Evolutionary conservation across 2,329 filamentous ascomycete species (phyloP), one percentile per base, ranked within the genome.

Genomic region (Lachnellula cervina): DNA sequence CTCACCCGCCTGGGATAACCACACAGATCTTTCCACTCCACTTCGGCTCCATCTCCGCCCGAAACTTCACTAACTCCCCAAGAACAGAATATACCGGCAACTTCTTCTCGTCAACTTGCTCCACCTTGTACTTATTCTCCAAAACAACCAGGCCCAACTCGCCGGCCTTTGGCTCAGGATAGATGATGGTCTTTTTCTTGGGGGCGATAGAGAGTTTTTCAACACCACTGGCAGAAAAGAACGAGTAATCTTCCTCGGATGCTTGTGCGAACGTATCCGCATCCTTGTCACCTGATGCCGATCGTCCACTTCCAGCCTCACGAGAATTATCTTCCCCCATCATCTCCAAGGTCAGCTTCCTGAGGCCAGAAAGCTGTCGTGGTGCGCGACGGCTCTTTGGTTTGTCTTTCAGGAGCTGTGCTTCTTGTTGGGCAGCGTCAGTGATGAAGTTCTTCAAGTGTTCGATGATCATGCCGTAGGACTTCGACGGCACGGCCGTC

Each of bases 1-100:
- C 25, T 40, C 37, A 40, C 37, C 6, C 37, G 4, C 6, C n/a
- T 14, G 92, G 77, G 92, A 94, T 86, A 94, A 59, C 55, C 19
- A 63, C 23, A 40, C 59, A 52, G 48, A 66, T 54, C 7, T 53
- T 52, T 8, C 62, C 62, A 52, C 49, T 46, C 63, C 64, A 66
- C 25, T 40, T 51, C 32, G 37, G 44, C 25, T 35, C 43, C 37
- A 52, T 52, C 14, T 40, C 37, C 44, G 25, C 44, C 23, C 61
- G 37, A 51, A 59, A 65, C 8, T 28, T 25, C 54, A 53, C 62
- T 50, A 66, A 42, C n/a, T 51, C 55, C 35, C 59, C 55, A 11
- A 61, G 42, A n/a, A 65, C 56, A 58, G 62, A 57, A 16, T 19
- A 32, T 4, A 54, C 40, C 23, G 28, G 25, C 37, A 25, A 34